phyloP scores from a whole-genome alignment of 306 rosid species.

The Medicago lupulina region DNA sequence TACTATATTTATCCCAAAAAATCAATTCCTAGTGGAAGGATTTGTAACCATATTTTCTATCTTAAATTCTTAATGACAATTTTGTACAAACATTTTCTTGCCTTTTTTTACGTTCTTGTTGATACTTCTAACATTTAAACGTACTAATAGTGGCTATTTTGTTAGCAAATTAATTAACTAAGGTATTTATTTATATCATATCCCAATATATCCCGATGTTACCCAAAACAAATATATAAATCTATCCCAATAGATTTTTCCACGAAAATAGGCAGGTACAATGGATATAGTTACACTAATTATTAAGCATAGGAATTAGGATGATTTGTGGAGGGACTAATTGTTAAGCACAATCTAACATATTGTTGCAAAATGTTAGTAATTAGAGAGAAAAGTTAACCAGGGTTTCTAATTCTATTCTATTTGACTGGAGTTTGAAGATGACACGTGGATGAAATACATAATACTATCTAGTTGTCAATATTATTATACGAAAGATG shows the following conservation, averaged over 20 bases:
- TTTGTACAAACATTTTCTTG: slow-evolving; percentile 7
- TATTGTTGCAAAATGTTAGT: background rate
- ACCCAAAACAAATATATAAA: too few relatives aligned
- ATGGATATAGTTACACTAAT: too few relatives aligned
- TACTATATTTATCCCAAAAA: background rate
- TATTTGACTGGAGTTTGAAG: slow-evolving; percentile 9
- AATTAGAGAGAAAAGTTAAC: background rate
- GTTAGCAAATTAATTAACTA: background rate
- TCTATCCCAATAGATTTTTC: too few relatives aligned
- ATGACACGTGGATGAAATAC: background rate
- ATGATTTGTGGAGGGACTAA: too few relatives aligned
- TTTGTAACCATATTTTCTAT: background rate
- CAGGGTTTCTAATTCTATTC: too few relatives aligned
- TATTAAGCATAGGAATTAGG: too few relatives aligned
- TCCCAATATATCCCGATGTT: background rate
- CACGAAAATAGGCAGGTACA: too few relatives aligned
- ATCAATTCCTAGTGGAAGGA: slow-evolving; percentile 11
- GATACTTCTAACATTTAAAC: background rate
- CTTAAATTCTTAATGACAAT: background rate
- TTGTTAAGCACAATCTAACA: background rate
- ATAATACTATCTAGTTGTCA: background rate
- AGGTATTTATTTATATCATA: background rate
- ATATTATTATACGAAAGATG: too few relatives aligned
- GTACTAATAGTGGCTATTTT: background rate
- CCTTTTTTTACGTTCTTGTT: background rate